Conservation (phyloP, 768 basidiomycete species). For the Lactarius psammicola region DNA sequence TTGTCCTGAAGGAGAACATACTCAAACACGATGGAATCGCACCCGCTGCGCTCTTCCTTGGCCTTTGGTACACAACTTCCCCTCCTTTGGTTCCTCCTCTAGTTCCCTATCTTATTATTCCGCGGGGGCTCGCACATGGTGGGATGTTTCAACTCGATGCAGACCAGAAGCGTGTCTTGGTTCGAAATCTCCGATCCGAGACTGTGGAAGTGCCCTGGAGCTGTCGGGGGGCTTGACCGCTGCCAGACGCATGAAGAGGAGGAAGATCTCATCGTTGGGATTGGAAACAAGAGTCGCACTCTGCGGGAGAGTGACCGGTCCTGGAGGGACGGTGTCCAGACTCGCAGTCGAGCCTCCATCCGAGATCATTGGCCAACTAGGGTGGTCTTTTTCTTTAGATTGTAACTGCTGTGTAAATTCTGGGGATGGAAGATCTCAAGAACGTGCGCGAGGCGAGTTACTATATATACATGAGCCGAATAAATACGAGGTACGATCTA, state of each 20-base stretch:
- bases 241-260: constrained; percentile 42
- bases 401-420: too few species aligned
- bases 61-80: background rate
- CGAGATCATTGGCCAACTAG: too few species aligned
- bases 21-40: constrained; percentile 40
- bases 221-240: constrained; percentile 36
- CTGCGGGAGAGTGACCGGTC: too few species aligned
- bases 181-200: too few species aligned
- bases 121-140: background rate
- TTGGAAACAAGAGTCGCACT: constrained; percentile 52
- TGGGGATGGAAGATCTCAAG: too few species aligned
- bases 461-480: too few species aligned
- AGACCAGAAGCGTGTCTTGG: constrained; percentile 55
- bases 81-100: constrained; percentile 4
- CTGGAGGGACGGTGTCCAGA: too few species aligned
- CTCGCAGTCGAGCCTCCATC: too few species aligned
- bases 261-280: constrained; percentile 67
- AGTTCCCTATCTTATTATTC: constrained; percentile 18
- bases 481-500: too few species aligned
- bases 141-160: constrained; percentile 46
- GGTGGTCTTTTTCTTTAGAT: too few species aligned
- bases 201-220: too few species aligned
- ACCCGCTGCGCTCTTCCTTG: constrained; percentile 1
- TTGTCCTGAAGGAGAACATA: constrained; percentile 66
- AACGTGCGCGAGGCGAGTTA: too few species aligned